A percentile compares a stretch with the other conserved stretches of the same genome.
Evolutionary conservation across 495 filamentous ascomycete genomes (phyloP).

Genomic region (Penicillium silybi): DNA sequence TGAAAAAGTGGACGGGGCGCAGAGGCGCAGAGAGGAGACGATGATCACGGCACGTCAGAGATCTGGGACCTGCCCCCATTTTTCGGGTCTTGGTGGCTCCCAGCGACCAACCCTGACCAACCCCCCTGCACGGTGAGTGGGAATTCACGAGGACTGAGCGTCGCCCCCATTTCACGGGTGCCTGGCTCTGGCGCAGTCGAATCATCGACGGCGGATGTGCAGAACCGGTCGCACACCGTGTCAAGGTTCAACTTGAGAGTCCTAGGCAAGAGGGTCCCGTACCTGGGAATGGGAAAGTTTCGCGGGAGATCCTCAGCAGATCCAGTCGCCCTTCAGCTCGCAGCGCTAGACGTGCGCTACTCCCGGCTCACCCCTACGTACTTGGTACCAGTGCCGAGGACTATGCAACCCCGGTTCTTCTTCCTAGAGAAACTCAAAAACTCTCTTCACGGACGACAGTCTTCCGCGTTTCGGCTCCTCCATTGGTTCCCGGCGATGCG

Average conservation of each 20-base stretch:
- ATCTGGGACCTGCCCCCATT: background rate
- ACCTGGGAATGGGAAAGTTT: conserved; percentile 28
- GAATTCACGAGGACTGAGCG: conserved; percentile 2
- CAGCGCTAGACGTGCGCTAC: background rate
- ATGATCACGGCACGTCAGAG: conserved; percentile 9
- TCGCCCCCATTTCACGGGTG: background rate
- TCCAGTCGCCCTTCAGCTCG: conserved; percentile 15
- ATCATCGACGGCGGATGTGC: conserved; percentile 13
- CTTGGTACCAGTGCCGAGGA: too few relatives aligned
- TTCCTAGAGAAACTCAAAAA: background rate
- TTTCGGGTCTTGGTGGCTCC: background rate
- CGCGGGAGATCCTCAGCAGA: conserved; percentile 46
- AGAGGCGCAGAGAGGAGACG: conserved; percentile 2
- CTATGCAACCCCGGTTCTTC: background rate
- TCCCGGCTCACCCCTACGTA: too few relatives aligned
- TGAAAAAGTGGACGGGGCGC: conserved; percentile 1
- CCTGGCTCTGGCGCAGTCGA: conserved; percentile 7
- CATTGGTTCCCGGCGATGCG: conserved; percentile 28
- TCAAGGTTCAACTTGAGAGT: conserved; percentile 19
- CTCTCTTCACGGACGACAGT: conserved; percentile 14
- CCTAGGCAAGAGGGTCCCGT: conserved; percentile 21
- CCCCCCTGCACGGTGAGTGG: background rate
- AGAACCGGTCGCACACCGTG: conserved; percentile 10
- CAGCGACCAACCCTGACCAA: background rate
- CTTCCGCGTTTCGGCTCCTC: conserved; percentile 12